Percentiles rank a stretch among this genome's conserved stretches.
phyloP scores from a whole-genome alignment of 139 green algal species.

The Limnomonas spitsbergensis region DNA sequence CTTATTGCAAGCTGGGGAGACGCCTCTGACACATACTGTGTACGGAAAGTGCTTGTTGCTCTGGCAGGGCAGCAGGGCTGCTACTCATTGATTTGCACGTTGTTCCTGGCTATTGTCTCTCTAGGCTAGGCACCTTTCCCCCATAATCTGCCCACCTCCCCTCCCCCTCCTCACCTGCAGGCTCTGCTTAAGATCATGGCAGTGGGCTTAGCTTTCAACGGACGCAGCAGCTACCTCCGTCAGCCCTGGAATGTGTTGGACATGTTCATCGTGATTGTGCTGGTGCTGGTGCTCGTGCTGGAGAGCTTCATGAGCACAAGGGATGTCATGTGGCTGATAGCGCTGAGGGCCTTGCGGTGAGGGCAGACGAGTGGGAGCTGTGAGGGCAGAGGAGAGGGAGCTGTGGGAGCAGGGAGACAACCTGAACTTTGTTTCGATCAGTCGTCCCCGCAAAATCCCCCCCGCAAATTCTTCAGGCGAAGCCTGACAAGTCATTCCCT shows the following conservation, averaged over 20 bases:
- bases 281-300: conserved; percentile 21
- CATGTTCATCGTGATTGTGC: conserved; percentile 22
- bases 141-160: too few species aligned
- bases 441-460: too few species aligned
- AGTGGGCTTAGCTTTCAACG: conserved; percentile 55
- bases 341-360: conserved; percentile 41
- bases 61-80: too few species aligned
- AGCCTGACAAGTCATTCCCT: too few species aligned
- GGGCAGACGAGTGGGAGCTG: neutral
- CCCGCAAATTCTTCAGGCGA: too few species aligned
- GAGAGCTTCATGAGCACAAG: conserved; percentile 2
- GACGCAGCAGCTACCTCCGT: conserved; percentile 53
- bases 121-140: too few species aligned
- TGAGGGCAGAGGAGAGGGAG: neutral
- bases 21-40: too few species aligned
- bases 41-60: too few species aligned
- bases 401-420: neutral
- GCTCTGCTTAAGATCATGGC: conserved; percentile 58
- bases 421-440: neutral
- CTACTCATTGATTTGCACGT: neutral
- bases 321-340: conserved; percentile 42
- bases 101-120: neutral
- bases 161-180: too few species aligned
- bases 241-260: conserved; percentile 57
- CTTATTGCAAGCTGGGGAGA: too few species aligned